A percentile compares a stretch with the other conserved stretches of the same genome.
Conservation (phyloP, 768 basidiomycete species). For the Lepiota venenata region DNA sequence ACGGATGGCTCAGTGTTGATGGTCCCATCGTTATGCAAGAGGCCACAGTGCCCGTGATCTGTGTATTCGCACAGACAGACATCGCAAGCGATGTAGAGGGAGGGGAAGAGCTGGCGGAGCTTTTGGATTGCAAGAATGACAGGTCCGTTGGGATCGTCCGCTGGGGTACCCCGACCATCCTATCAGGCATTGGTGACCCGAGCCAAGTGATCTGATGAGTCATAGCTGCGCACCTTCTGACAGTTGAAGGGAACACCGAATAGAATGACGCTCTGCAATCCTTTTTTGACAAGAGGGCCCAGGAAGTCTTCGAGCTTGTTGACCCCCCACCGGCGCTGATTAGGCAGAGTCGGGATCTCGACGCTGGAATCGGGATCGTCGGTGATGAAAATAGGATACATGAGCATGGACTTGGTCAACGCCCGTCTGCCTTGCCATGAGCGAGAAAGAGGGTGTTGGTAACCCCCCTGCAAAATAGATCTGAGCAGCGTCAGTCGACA, state of each 20-base stretch:
- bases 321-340: slow-evolving; percentile 93
- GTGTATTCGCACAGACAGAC: slow-evolving; percentile 99
- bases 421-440: slow-evolving; percentile 81
- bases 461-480: slow-evolving; percentile 88
- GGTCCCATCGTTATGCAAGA: slow-evolving; percentile 68
- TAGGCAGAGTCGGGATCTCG: slow-evolving; percentile 74
- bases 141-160: slow-evolving; percentile 87
- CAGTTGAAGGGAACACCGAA: slow-evolving; percentile 90
- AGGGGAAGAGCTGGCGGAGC: slow-evolving; percentile 74
- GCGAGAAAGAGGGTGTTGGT: slow-evolving; percentile 87
- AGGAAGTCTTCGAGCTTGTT: slow-evolving; percentile 88
- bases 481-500: slow-evolving; percentile 23
- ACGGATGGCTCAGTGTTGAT: slow-evolving; percentile 80
- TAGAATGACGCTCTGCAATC: slow-evolving; percentile 86
- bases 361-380: slow-evolving; percentile 88
- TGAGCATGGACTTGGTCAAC: slow-evolving; percentile 90
- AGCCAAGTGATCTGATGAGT: not conserved
- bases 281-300: slow-evolving; percentile 84
- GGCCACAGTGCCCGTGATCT: slow-evolving; percentile 94
- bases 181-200: slow-evolving; percentile 24
- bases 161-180: slow-evolving; percentile 83
- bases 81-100: slow-evolving; percentile 87
- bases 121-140: slow-evolving; percentile 91
- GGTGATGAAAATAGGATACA: slow-evolving; percentile 99
- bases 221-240: slow-evolving; percentile 53